A percentile compares a stretch with the other conserved stretches of the same genome.
These are phyloP conservation scores for Salmacisia buchloeana DNA, from an alignment of 1,284 basidiomycete genomes.

Conservation along the genomic window DNA sequence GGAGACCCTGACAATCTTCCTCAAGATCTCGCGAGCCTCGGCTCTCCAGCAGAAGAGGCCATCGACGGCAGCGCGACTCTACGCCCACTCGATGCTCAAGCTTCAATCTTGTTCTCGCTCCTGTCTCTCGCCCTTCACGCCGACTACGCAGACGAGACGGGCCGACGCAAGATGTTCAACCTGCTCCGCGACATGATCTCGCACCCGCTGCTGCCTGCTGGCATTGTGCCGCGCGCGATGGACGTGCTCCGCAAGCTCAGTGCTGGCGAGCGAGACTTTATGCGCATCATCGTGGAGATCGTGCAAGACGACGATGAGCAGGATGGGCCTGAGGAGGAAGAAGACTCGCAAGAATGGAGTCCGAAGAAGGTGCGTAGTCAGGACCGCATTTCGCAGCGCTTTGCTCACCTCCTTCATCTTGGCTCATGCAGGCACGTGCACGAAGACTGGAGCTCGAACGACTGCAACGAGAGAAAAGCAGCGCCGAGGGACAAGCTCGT, in stretches of 20 bases:
- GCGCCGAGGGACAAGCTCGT: slow-evolving; percentile 6
- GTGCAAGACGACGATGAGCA: slow-evolving; percentile 57
- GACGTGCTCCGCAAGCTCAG: slow-evolving; percentile 82
- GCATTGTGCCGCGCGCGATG: slow-evolving; percentile 71
- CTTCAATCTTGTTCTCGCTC: slow-evolving; percentile 72
- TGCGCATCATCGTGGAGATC: slow-evolving; percentile 88
- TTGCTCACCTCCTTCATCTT: not conserved
- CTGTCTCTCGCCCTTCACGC: slow-evolving; percentile 73
- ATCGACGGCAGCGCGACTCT: not conserved
- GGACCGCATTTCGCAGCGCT: not conserved
- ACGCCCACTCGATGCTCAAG: not conserved
- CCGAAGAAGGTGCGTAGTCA: not conserved
- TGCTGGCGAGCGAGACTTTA: slow-evolving; percentile 79
- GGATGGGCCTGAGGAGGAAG: slow-evolving; percentile 51
- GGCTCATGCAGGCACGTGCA: not conserved
- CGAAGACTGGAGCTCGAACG: not conserved
- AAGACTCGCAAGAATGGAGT: slow-evolving; percentile 29
- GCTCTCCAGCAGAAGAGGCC: not conserved
- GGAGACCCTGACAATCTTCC: not conserved
- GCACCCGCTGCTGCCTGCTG: slow-evolving; percentile 62
- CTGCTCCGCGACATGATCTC: slow-evolving; percentile 57
- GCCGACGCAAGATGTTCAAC: slow-evolving; percentile 78
- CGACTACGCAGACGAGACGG: slow-evolving; percentile 92
- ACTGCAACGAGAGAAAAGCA: not conserved
- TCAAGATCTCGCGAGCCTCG: not conserved